phyloP scores from a whole-genome alignment of 116 monocot genomes.

The Phalaenopsis hybrid region DNA sequence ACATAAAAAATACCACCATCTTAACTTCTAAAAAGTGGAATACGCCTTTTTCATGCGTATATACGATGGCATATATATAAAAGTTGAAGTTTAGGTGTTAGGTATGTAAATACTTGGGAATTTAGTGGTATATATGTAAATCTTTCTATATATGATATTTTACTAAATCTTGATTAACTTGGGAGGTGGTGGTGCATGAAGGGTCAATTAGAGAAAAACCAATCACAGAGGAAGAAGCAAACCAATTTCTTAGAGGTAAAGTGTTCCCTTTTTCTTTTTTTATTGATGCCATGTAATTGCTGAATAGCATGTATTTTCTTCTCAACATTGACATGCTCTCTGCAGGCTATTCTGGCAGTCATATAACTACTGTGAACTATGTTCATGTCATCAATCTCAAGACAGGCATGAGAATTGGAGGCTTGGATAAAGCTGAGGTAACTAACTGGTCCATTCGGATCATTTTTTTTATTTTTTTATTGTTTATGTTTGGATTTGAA shows the following conservation, averaged over 20 bases:
- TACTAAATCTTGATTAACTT: constrained; percentile 17
- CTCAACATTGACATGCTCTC: neutral
- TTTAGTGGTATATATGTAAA: too few species aligned
- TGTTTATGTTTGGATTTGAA: too few species aligned
- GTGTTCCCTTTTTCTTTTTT: neutral
- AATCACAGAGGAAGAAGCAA: constrained; percentile 70
- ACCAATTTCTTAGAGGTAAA: constrained; percentile 71
- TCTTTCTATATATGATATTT: neutral
- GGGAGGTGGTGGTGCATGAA: constrained; percentile 84
- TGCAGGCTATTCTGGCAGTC: constrained; percentile 76
- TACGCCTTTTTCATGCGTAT: too few species aligned
- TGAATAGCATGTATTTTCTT: neutral
- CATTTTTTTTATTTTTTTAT: too few species aligned
- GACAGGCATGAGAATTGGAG: constrained; percentile 60
- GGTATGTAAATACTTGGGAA: too few species aligned
- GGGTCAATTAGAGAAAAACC: constrained; percentile 90
- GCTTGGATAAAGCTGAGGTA: constrained; percentile 84
- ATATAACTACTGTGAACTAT: constrained; percentile 75
- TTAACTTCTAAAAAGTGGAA: too few species aligned
- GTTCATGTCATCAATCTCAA: constrained; percentile 83
- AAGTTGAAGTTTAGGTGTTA: too few species aligned
- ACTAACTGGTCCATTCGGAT: neutral
- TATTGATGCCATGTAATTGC: constrained; percentile 1
- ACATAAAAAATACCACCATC: too few species aligned
- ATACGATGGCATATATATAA: too few species aligned